These are phyloP conservation scores for Cercophora newfieldiana DNA, from an alignment of 495 filamentous ascomycete species.

Conservation along the genomic window DNA sequence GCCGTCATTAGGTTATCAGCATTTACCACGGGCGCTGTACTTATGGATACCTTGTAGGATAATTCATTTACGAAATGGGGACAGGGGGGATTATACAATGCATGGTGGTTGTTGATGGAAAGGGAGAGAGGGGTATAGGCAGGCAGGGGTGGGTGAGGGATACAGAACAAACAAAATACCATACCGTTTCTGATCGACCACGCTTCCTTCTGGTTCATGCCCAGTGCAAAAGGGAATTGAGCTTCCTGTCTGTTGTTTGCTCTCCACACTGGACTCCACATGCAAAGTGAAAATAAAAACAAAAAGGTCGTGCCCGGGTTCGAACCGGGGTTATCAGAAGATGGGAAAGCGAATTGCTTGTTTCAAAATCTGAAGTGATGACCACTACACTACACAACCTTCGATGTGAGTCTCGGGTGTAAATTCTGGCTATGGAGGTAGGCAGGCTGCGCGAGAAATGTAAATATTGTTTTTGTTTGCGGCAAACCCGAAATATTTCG, in stretches of 20 bases:
- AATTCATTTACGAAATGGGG: not conserved
- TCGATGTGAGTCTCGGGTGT: not conserved
- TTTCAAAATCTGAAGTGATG: not conserved
- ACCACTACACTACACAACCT: not conserved
- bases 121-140: too few species aligned
- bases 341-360: not conserved
- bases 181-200: not conserved
- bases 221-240: not conserved
- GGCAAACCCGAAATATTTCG: too few species aligned
- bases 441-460: not conserved
- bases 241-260: not conserved
- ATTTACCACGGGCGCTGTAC: not conserved
- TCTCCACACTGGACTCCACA: not conserved
- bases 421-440: not conserved
- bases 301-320: not conserved
- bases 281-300: not conserved
- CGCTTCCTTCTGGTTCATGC: not conserved
- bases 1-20: not conserved
- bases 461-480: not conserved
- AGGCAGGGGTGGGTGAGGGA: too few species aligned
- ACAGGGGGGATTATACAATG: not conserved
- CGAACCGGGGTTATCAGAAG: not conserved
- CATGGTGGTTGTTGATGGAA: not conserved
- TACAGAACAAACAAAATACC: too few species aligned
- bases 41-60: slow-evolving; percentile 1